Percentiles rank a stretch among this genome's conserved stretches.
phyloP scores from a whole-genome alignment of 768 basidiomycete species.

The Boletus pseudo-olivaceus region DNA sequence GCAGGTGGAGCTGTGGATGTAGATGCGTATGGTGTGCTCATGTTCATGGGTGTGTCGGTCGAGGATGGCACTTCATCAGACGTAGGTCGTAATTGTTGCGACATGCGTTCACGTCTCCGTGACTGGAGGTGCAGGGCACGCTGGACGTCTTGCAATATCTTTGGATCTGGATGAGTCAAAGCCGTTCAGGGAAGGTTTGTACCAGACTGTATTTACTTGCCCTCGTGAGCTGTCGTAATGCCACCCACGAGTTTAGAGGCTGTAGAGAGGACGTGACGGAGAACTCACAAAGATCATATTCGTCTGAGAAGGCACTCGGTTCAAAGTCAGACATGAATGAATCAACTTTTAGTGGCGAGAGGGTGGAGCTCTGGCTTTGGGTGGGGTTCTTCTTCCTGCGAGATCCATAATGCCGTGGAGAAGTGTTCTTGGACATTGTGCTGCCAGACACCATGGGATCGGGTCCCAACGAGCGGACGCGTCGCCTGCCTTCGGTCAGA shows the following conservation, averaged over 20 bases:
- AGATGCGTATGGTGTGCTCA: constrained; percentile 29
- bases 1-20: constrained; percentile 24
- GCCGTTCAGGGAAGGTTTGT: constrained; percentile 10
- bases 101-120: constrained; percentile 62
- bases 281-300: constrained; percentile 72
- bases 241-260: constrained; percentile 10
- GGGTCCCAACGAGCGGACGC: constrained; percentile 20
- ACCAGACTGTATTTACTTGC: constrained; percentile 36
- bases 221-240: constrained; percentile 61
- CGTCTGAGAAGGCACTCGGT: constrained; percentile 58
- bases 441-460: constrained; percentile 13
- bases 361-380: constrained; percentile 12
- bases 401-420: constrained; percentile 15
- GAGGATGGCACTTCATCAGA: constrained; percentile 23
- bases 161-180: constrained; percentile 52
- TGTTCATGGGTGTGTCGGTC: constrained; percentile 25
- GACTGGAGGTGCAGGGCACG: constrained; percentile 71
- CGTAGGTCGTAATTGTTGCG: constrained; percentile 19
- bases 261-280: constrained; percentile 1
- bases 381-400: constrained; percentile 17
- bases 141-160: constrained; percentile 76
- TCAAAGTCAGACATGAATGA: constrained; percentile 33
- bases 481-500: constrained; percentile 16
- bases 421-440: constrained; percentile 14
- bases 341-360: constrained; percentile 27